Percentiles rank a stretch among this genome's conserved stretches.
Conservation (phyloP, 805 yeast species). For the Yamadazyma olivae region DNA sequence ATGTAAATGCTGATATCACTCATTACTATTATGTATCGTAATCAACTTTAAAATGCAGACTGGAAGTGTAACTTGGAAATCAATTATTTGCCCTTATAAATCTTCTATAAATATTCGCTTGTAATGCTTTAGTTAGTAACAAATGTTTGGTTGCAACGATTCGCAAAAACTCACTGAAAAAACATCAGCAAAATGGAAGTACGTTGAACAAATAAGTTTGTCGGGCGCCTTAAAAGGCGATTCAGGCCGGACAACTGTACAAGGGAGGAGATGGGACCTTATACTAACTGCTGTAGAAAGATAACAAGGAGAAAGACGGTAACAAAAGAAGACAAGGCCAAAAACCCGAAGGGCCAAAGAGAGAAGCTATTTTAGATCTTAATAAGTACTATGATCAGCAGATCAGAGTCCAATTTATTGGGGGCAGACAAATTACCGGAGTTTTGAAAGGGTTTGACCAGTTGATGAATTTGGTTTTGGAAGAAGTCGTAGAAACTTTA, state of each 20-base stretch:
- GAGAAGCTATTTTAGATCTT: constrained; percentile 84
- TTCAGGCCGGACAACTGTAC: too few species aligned
- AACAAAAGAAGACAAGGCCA: constrained; percentile 18
- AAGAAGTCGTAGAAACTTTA: constrained; percentile 63
- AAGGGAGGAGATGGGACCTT: too few species aligned
- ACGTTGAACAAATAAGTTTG: too few species aligned
- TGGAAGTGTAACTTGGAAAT: neutral
- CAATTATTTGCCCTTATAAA: too few species aligned
- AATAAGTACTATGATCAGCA: constrained; percentile 69
- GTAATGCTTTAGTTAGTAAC: too few species aligned
- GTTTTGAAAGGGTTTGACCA: constrained; percentile 80
- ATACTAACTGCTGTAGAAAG: neutral
- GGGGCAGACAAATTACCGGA: constrained; percentile 85
- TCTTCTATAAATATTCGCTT: too few species aligned
- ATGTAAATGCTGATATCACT: constrained; percentile 52
- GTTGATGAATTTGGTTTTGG: constrained; percentile 74
- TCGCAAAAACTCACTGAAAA: too few species aligned
- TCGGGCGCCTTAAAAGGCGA: too few species aligned
- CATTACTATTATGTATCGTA: constrained; percentile 17
- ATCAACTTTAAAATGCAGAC: too few species aligned
- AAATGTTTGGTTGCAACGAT: too few species aligned
- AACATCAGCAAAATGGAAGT: too few species aligned
- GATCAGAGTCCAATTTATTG: constrained; percentile 75
- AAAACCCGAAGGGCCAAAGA: constrained; percentile 71
- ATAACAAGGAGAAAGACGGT: neutral